Conservation (phyloP, 2,329 filamentous ascomycete species). For the Emmonsiellopsis sp. region DNA sequence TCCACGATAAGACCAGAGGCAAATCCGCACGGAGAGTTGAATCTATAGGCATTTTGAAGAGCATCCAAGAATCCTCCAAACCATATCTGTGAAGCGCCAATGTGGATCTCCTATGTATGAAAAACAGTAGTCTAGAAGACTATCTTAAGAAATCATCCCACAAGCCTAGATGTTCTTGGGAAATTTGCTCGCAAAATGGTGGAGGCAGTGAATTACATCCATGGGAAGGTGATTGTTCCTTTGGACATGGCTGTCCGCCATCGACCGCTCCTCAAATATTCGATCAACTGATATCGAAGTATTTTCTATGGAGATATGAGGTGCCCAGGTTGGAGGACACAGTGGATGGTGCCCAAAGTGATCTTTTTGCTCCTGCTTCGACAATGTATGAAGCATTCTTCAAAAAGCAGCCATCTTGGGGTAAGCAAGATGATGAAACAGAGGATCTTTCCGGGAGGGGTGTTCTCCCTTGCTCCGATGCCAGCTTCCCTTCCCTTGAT, state of each 20-base stretch:
- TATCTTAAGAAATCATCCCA: neutral
- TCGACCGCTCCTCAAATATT: slow-evolving; percentile 14
- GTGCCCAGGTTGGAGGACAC: neutral
- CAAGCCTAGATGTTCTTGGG: neutral
- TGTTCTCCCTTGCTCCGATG: too few species aligned
- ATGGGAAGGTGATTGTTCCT: slow-evolving; percentile 13
- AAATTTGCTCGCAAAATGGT: slow-evolving; percentile 10
- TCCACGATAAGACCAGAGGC: neutral
- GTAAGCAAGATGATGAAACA: too few species aligned
- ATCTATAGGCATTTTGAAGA: neutral
- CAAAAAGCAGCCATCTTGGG: too few species aligned
- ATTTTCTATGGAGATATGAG: neutral
- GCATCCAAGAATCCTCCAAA: neutral
- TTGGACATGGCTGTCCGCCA: slow-evolving; percentile 17
- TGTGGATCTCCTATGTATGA: neutral
- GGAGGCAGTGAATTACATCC: slow-evolving; percentile 13
- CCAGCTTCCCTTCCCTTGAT: too few species aligned
- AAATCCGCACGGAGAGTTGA: neutral
- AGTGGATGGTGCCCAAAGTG: too few species aligned
- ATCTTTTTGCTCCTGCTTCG: too few species aligned
- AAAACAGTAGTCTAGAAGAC: neutral
- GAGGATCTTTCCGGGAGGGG: too few species aligned
- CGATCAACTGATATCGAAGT: slow-evolving; percentile 13
- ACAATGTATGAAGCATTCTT: too few species aligned
- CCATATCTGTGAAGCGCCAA: neutral